Evolutionary conservation across 441 rosid species (phyloP), one percentile per base, ranked within the genome.

Genomic region (Manihot esculenta): DNA sequence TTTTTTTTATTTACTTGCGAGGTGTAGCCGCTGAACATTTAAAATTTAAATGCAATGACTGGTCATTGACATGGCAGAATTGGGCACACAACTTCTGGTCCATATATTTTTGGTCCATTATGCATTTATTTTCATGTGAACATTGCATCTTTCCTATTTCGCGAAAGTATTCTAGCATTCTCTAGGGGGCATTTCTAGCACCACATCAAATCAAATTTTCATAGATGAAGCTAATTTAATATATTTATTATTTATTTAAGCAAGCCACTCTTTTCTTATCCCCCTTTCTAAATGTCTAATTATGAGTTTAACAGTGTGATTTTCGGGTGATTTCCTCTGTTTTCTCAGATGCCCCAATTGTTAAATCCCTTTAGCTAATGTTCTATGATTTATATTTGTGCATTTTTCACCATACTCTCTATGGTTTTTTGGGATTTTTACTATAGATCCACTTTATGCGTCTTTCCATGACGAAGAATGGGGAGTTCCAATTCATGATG

Each of bases 381-480:
- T 24, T 48, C 48, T 55, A 50, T 44, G 12, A 48, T 38, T 62
- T 44, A 27, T 44, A 27, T 12, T 48, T 78, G 62, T 45, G 41
- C 64, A 30, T 57, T 56, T 64, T 18, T 41, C 33, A 57, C 38
- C 33, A 33, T 8, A 66, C 66, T 12, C 17, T 12, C 21, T 44
- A 30, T 51, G 1, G 56, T 56, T 66, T 15, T 53, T 77, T 64
- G 66, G 17, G 59, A 18, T 61, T 68, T 30, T 35, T 5, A 15
- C 9, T 18, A 18, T 60, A 76, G 76, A 68, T 74, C 87, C 90
- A 41, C 78, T 84, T 70, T 94, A 88, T 74, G 81, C 69, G 56
- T 70, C 85, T 72, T 92, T 88, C 78, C 97, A 94, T 18, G 99
- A 92, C 62, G 82, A 87, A 74, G 96, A 92, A 76, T 92, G 96